Base-by-base conservation (phyloP, 805 yeast genomes). In the Yarrowia osloensis region DNA sequence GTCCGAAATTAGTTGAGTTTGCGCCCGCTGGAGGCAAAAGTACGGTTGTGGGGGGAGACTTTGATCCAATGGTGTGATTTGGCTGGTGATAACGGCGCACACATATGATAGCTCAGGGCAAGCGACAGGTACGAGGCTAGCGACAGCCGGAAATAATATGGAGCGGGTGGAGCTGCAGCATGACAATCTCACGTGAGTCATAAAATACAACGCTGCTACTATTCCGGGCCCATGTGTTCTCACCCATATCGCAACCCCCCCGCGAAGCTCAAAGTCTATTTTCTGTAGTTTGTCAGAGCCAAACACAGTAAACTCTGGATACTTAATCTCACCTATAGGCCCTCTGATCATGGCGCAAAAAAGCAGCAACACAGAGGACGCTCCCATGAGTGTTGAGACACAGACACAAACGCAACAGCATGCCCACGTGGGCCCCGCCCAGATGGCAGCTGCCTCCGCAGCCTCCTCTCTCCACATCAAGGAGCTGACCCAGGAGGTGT, bases 401-500 rank as follows among this genome's bases (percentile, higher is more conserved):
- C 57, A 50, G 19, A 50, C 15, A 3, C 57, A 31, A 37, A 19
- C 55, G 33, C 57, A 50, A 8, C 28, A 21, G 5, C 57, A 21
- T 15, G 28, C 40, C 28, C 57, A 50, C 44, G 24, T 22, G 15
- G 31, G 59, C 4, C 44, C 59, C 33, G 61, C 61, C 31, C 61
- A 54, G 44, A 35, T 54, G 44, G 61, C 61, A 5, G 44, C 61
- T 2, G 44, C 42, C 19, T 35, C 61, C n/a, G 61, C 61, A n/a
- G 44, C 61, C 17, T 54, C 61, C 8, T 54, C 61, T 9, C 33
- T 35, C 22, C 61, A 54, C n/a, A 35, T 54, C 61, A 54, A 61
- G 42, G 67, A 63, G 59, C 47, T 70, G 35, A 49, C 68, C 37
- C 22, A 62, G 12, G 68, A 71, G 67, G 72, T 71, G 66, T 68